Base-by-base conservation (phyloP, 2,329 filamentous ascomycete genomes). In the Fusarium sp. region DNA sequence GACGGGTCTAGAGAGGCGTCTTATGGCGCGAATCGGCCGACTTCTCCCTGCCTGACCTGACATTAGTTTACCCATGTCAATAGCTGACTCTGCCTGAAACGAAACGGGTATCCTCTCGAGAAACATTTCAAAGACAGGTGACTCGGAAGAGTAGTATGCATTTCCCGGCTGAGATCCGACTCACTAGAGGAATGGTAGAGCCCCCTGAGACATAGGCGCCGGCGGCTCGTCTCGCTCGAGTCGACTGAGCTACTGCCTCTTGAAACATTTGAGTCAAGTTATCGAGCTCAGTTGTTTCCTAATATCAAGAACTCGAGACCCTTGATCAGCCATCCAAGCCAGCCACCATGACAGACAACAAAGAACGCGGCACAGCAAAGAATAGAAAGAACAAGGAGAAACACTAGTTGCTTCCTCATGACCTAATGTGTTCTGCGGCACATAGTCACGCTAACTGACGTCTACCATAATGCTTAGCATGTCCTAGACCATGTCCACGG, bases 11-110 rank as follows among this genome's bases (percentile, higher is more conserved):
- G 40, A 34, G 46, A 24, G 22, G 22, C 49, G 31, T 38, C 53
- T 39, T 43, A 49, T 40, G 26, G 43, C 66, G 40, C 43, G 45
- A 43, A 52, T 22, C 61, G 36, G 50, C 31, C 38, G 28, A 22
- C 22, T n/a, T 58, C 48, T 58, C 55, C 53, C 43, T 68, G 31
- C 52, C 24, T 62, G 42, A 50, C 55, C 58, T 68, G 62, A 55
- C 57, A 44, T 66, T 42, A 34, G 26, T 24, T 31, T n/a, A 55
- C 28, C 68, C 68, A 66, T 58, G 60, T 40, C 49, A 38, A 45
- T 67, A 42, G 31, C 45, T 66, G 64, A 71, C 56, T 69, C 68
- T 69, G 51, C 60, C 68, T 71, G 68, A 71, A 71, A 71, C 68
- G 68, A 71, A 71, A 71, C 68, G 53, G 24, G n/a, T 51, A 31